Base-by-base conservation (phyloP, 2,329 filamentous ascomycete species). In the Exophiala aquamarina region DNA sequence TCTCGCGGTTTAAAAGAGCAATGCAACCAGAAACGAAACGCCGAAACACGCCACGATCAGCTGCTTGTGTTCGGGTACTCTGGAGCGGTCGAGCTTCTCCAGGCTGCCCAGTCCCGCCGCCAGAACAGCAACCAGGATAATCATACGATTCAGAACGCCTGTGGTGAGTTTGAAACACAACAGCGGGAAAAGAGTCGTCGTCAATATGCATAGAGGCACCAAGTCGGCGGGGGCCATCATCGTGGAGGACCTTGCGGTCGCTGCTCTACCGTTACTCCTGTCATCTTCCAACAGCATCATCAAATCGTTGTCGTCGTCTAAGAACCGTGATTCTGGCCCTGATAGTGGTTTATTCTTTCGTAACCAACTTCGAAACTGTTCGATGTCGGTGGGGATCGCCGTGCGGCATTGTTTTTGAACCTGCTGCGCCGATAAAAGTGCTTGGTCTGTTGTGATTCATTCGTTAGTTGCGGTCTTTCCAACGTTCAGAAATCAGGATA, bases 351-450 rank as follows among this genome's bases (percentile, higher is more conserved):
- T 66, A 42, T 76, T 66, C 23, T 70, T 64, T 44, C 69, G 68
- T 67, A 84, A 72, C 76, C 78, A 83, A 17, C 61, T 57, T 20
- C 71, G 73, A 59, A 83, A 84, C 1, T 64, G 65, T 11, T 69
- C 62, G 37, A 53, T 29, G 11, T 59, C 56, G 8, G 45, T 15
- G 8, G 44, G 34, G 17, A 35, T 19, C 31, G 54, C 49, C 10
- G 47, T 38, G 11, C 47, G 31, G 21, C 54, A 48, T 6, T 50
- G 34, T 28, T 26, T 48, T 5, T 44, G 44, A 15, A 59, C 47
- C 31, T 49, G 53, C 32, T 59, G 51, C 10, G 47, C 44, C 28
- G 61, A 62, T 26, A 58, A 52, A 15, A 61, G 59, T 28, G 61
- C 59, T 29, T 54, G 60, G 43, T 63, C 59, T 56, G 51, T 52